These are phyloP conservation scores for Pulveroboletus sp. DNA, from an alignment of 768 basidiomycete genomes.

Conservation along the genomic window DNA sequence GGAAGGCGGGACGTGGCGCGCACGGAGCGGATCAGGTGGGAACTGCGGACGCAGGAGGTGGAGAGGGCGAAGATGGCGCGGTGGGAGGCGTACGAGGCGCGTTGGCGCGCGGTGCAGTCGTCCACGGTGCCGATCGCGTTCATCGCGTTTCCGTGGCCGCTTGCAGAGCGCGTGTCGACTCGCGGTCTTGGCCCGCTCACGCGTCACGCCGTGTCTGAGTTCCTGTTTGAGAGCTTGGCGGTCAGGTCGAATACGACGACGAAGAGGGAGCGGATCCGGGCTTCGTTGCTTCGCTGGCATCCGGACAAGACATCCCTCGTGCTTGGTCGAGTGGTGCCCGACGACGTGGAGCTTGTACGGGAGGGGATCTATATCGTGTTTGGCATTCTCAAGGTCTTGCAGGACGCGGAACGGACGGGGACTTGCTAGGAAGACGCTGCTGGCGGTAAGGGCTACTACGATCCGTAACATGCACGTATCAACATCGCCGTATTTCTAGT, in stretches of 20 bases:
- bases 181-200: slow-evolving; percentile 34
- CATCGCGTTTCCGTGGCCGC: slow-evolving; percentile 61
- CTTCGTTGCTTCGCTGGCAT: slow-evolving; percentile 62
- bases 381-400: slow-evolving; percentile 29
- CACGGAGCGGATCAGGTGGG: slow-evolving; percentile 44
- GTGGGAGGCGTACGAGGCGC: slow-evolving; percentile 52
- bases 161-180: slow-evolving; percentile 18
- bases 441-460: slow-evolving; percentile 7
- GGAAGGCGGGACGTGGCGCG: slow-evolving; percentile 48
- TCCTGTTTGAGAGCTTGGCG: slow-evolving; percentile 44
- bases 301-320: slow-evolving; percentile 56
- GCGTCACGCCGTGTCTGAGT: slow-evolving; percentile 39
- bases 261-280: slow-evolving; percentile 51
- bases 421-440: slow-evolving; percentile 4
- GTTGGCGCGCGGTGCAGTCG: slow-evolving; percentile 42
- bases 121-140: slow-evolving; percentile 36
- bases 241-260: slow-evolving; percentile 40
- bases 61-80: slow-evolving; percentile 35
- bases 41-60: slow-evolving; percentile 41
- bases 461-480: neutral
- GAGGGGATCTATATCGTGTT: slow-evolving; percentile 46
- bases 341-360: slow-evolving; percentile 42
- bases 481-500: no score
- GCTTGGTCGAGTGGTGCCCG: slow-evolving; percentile 38
- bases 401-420: slow-evolving; percentile 29